Conservation (phyloP, 2,329 filamentous ascomycete genomes). For the Phialophora macrospora region DNA sequence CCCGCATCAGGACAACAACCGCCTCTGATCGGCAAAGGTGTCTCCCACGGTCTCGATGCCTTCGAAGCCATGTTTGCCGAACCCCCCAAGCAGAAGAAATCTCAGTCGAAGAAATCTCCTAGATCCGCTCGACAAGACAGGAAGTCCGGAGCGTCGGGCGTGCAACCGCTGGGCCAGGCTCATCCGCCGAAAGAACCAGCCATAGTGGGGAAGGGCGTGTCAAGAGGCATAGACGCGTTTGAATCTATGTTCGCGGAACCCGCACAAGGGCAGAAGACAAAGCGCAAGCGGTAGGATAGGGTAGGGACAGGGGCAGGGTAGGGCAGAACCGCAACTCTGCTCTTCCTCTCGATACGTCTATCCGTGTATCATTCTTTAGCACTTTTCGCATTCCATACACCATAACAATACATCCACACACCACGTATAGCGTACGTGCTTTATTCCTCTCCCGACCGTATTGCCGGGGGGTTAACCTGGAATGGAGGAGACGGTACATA, state of each 20-base stretch:
- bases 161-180: background rate
- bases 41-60: slow-evolving; percentile 30
- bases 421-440: too few species aligned
- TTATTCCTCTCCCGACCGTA: too few species aligned
- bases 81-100: slow-evolving; percentile 4
- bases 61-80: slow-evolving; percentile 29
- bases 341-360: background rate
- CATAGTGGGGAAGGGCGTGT: slow-evolving; percentile 27
- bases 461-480: too few species aligned
- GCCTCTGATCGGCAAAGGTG: slow-evolving; percentile 24
- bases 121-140: background rate
- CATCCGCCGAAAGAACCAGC: background rate
- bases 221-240: slow-evolving; percentile 30
- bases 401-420: too few species aligned
- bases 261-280: background rate
- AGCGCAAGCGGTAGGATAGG: background rate
- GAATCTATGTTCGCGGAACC: slow-evolving; percentile 25
- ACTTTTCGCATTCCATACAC: too few species aligned
- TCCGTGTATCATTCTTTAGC: too few species aligned
- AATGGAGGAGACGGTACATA: background rate
- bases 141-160: background rate
- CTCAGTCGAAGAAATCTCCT: slow-evolving; percentile 6
- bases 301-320: background rate
- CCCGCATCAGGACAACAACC: slow-evolving; percentile 1
- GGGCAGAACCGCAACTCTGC: background rate